These are phyloP conservation scores for Vaucheria bursata DNA, from an alignment of 352 stramenopile genomes.

Conservation along the genomic window DNA sequence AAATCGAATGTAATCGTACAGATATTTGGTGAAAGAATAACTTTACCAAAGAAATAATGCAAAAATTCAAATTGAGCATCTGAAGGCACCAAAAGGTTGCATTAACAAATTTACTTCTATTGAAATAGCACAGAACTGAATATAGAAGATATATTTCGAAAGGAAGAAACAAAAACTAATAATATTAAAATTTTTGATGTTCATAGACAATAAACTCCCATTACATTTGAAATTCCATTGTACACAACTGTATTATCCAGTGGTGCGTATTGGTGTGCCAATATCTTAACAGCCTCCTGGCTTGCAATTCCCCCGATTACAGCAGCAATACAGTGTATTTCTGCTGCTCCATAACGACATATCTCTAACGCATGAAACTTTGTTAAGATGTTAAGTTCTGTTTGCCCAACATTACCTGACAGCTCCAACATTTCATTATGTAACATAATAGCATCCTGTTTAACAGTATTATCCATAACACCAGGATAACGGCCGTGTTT, in stretches of 20 bases:
- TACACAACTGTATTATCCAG: constrained; percentile 95
- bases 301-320: constrained; percentile 88
- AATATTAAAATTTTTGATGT: no score
- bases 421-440: constrained; percentile 12
- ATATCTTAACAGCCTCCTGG: constrained; percentile 90
- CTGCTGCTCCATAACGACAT: constrained; percentile 25
- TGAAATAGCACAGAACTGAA: no score
- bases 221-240: constrained; percentile 79
- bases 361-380: constrained; percentile 74
- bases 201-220: constrained; percentile 45
- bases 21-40: no score
- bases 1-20: no score
- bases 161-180: no score
- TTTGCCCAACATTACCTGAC: constrained; percentile 31
- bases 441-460: constrained; percentile 54
- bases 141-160: no score
- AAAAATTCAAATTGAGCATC: no score
- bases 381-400: constrained; percentile 47
- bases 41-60: no score
- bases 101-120: no score
- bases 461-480: constrained; percentile 54
- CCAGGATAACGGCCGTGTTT: constrained; percentile 64
- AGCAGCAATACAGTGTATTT: constrained; percentile 50
- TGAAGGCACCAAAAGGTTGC: no score
- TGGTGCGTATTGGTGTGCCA: constrained; percentile 92